A percentile compares a stretch with the other conserved stretches of the same genome.
Evolutionary conservation across 2,329 filamentous ascomycete species (phyloP).

Genomic region (Epichloe typhina): DNA sequence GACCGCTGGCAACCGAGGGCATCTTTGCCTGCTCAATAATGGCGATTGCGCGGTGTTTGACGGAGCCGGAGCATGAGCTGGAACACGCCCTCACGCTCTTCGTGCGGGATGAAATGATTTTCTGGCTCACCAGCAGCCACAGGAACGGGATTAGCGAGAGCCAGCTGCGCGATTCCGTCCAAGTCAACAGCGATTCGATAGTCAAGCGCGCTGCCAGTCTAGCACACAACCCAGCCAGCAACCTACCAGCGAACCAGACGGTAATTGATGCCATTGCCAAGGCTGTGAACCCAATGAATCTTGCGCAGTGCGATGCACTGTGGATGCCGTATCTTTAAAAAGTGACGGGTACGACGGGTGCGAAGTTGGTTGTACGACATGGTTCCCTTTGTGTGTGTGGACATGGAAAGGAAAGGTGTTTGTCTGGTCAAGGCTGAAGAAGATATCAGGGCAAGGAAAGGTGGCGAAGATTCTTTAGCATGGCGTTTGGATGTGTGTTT

Average conservation of each 20-base stretch:
- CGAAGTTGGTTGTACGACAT: too few species aligned
- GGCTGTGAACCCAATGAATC: conserved; percentile 80
- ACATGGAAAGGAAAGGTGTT: background rate
- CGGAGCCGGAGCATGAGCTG: conserved; percentile 79
- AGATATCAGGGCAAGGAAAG: background rate
- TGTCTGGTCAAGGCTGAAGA: background rate
- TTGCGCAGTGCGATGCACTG: conserved; percentile 78
- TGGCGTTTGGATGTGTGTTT: conserved; percentile 6
- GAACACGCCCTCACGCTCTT: conserved; percentile 91
- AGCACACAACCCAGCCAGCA: conserved; percentile 63
- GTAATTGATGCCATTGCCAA: conserved; percentile 89
- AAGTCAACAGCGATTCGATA: conserved; percentile 78
- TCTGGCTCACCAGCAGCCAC: conserved; percentile 80
- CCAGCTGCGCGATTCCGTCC: conserved; percentile 65
- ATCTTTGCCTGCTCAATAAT: conserved; percentile 93
- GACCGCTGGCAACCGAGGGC: conserved; percentile 86
- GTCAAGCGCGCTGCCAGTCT: conserved; percentile 81
- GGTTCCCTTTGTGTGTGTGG: too few species aligned
- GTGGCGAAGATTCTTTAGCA: conserved; percentile 4
- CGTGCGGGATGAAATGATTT: conserved; percentile 94
- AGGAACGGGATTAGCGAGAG: conserved; percentile 42
- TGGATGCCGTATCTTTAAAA: conserved; percentile 75
- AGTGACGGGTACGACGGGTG: background rate
- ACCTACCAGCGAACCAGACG: conserved; percentile 89
- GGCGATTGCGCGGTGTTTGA: conserved; percentile 89